Conservation (phyloP, 371 early-diverging fungal species). For the Mortierella sp. region DNA sequence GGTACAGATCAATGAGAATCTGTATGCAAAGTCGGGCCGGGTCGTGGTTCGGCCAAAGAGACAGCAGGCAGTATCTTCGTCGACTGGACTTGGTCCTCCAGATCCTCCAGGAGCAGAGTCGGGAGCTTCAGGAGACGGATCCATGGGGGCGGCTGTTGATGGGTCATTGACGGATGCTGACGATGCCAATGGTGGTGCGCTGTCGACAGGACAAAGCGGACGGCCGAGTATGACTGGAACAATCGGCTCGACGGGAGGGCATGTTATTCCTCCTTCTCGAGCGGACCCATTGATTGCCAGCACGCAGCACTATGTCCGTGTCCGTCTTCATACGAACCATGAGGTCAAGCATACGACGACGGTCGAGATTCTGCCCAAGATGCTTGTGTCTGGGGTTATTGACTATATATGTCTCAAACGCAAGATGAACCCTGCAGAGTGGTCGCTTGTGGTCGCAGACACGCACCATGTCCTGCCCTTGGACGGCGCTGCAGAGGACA, state of each 20-base stretch:
- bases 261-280: constrained; percentile 11
- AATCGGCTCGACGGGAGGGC: constrained; percentile 3
- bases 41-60: constrained; percentile 32
- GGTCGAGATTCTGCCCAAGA: constrained; percentile 79
- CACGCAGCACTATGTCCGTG: constrained; percentile 71
- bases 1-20: constrained; percentile 60
- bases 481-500: constrained; percentile 81
- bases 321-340: constrained; percentile 70
- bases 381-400: constrained; percentile 86
- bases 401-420: constrained; percentile 89
- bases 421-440: constrained; percentile 85
- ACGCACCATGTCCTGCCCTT: constrained; percentile 79
- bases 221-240: not conserved
- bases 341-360: constrained; percentile 88
- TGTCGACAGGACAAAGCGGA: not conserved
- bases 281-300: constrained; percentile 29
- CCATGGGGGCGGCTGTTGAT: not conserved
- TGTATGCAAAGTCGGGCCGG: constrained; percentile 34
- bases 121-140: constrained; percentile 4
- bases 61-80: constrained; percentile 39
- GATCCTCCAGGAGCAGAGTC: constrained; percentile 13
- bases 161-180: constrained; percentile 2
- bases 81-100: constrained; percentile 42
- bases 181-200: constrained; percentile 10
- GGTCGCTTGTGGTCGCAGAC: constrained; percentile 86